Conservation (phyloP, 768 basidiomycete species). For the Boletus vermiculosoides region DNA sequence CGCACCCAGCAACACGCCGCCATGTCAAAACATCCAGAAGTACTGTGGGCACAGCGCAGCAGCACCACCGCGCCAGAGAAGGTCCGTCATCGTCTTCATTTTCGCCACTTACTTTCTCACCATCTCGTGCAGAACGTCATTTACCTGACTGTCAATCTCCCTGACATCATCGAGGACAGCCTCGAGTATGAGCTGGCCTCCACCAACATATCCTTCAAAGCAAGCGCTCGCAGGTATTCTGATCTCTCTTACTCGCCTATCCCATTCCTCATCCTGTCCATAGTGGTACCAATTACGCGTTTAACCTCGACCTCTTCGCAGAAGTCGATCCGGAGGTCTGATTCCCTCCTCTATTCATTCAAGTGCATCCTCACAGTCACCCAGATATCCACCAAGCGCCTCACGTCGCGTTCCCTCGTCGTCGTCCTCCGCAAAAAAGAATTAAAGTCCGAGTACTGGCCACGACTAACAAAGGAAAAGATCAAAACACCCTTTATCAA, state of each 20-base stretch:
- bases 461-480: conserved; percentile 88
- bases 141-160: conserved; percentile 81
- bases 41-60: conserved; percentile 95
- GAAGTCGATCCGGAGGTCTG: conserved; percentile 75
- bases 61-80: conserved; percentile 61
- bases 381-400: conserved; percentile 46
- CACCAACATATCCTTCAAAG: conserved; percentile 61
- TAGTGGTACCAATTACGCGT: conserved; percentile 62
- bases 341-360: background rate
- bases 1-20: conserved; percentile 11
- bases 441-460: conserved; percentile 79
- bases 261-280: conserved; percentile 4
- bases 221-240: conserved; percentile 61
- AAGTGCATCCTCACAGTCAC: conserved; percentile 1
- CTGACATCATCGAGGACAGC: conserved; percentile 60
- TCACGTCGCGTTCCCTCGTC: conserved; percentile 61
- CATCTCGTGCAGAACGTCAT: conserved; percentile 66
- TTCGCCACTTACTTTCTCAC: background rate
- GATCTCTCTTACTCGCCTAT: background rate
- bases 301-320: conserved; percentile 71
- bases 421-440: conserved; percentile 82
- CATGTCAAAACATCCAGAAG: conserved; percentile 72
- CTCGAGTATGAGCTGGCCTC: conserved; percentile 60
- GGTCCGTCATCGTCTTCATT: conserved; percentile 40
- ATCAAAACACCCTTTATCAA: conserved; percentile 78